Percentiles rank a stretch among this genome's conserved stretches.
These are phyloP conservation scores for Arthroderma sp. DNA, from an alignment of 2,329 filamentous ascomycete genomes.

Conservation along the genomic window DNA sequence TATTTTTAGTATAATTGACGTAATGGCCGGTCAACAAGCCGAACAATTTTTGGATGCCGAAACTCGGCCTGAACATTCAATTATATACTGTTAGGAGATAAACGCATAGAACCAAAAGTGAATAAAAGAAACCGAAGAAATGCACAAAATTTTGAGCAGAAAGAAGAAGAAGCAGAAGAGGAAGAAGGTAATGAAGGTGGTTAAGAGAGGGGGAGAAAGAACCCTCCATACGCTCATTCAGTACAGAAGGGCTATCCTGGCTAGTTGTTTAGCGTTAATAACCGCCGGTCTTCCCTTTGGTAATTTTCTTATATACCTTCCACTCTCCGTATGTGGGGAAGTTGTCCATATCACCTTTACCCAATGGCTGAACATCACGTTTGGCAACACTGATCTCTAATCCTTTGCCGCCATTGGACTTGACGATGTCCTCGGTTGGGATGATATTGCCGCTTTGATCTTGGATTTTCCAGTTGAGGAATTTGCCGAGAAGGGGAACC, in stretches of 20 bases:
- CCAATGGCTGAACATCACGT: conserved; percentile 16
- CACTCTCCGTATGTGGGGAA: conserved; percentile 10
- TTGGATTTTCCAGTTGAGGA: conserved; percentile 17
- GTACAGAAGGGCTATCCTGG: neutral
- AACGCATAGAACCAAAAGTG: neutral
- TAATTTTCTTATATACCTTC: conserved; percentile 7
- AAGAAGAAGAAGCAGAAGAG: neutral
- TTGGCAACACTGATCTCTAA: conserved; percentile 13
- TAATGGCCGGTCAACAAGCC: neutral
- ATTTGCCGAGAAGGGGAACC: conserved; percentile 13
- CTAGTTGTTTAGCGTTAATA: neutral
- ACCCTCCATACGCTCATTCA: neutral
- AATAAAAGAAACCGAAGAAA: neutral
- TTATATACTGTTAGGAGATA: neutral
- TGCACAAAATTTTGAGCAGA: neutral
- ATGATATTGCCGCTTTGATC: conserved; percentile 12
- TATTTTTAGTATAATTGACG: neutral
- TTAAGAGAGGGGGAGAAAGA: neutral
- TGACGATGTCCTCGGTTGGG: conserved; percentile 13
- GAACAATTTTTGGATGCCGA: neutral
- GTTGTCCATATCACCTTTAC: neutral
- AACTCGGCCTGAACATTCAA: neutral
- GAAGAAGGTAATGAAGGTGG: neutral
- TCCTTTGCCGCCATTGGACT: conserved; percentile 9
- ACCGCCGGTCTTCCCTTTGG: conserved; percentile 10